Evolutionary conservation across 1,284 basidiomycete genomes (phyloP).

Genomic region (Phylloporus gajari): DNA sequence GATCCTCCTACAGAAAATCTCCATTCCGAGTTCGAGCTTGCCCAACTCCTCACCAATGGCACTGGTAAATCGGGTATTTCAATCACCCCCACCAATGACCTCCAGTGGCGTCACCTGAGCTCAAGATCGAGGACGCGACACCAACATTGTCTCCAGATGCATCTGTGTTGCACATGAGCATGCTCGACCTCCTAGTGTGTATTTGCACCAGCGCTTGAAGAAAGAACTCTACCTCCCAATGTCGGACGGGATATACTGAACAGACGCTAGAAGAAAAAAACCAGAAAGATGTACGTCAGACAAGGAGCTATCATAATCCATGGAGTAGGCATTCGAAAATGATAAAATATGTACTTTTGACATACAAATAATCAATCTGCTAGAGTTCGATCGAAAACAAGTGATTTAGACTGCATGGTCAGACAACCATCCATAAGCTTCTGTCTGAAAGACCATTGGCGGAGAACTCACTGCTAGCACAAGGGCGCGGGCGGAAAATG

Average conservation of each 20-base stretch:
- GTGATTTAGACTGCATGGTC: no score
- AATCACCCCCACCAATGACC: slow-evolving; percentile 50
- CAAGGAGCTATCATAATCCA: no score
- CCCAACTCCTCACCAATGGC: slow-evolving; percentile 61
- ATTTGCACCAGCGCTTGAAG: slow-evolving; percentile 55
- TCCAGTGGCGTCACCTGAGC: slow-evolving; percentile 69
- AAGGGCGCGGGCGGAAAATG: no score
- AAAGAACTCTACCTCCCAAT: slow-evolving; percentile 58
- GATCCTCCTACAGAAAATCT: slow-evolving; percentile 52
- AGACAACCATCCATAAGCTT: no score
- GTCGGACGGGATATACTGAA: slow-evolving; percentile 59
- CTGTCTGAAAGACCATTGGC: no score
- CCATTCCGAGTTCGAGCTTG: slow-evolving; percentile 72
- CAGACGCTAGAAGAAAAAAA: slow-evolving; percentile 58
- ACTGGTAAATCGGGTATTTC: slow-evolving; percentile 56
- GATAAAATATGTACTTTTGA: no score
- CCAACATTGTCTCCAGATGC: slow-evolving; percentile 59
- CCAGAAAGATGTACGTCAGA: no score
- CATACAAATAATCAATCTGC: no score
- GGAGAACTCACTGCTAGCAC: no score
- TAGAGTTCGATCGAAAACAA: no score
- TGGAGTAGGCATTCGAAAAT: no score
- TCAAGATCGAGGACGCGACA: slow-evolving; percentile 48
- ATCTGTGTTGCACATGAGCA: slow-evolving; percentile 68
- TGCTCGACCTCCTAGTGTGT: slow-evolving; percentile 66